Base-by-base conservation (phyloP, 169 alveolate genomes). In the Cryptosporidium xiaoi region DNA sequence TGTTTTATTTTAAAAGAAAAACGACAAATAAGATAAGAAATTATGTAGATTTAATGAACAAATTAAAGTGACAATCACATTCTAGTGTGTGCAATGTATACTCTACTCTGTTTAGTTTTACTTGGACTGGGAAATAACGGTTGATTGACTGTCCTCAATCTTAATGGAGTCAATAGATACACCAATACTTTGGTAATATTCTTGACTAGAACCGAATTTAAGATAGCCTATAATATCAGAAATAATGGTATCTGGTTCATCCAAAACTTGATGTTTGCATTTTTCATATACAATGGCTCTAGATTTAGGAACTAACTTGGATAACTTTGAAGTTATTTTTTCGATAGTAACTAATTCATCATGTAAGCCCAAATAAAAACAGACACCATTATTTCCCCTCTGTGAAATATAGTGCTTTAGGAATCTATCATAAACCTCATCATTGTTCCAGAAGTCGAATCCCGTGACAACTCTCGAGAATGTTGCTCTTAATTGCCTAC, bases 401-500 rank as follows among this genome's bases (percentile, higher is more conserved):
- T 55, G 3, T 8, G 77, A 34, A 20, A 77, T 58, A 40, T 77
- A 77, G 1, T 44, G 53, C 18, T 77, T 50, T 27, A 29, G n/a
- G 33, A 77, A 77, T 24, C 15, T 40, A n/a, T 44, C 16, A 60
- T 44, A 48, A 44, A 48, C 71, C 29, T 77, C 51, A 3, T 77
- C 77, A 44, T 62, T 62, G 18, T 56, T 56, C 87, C 87, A 77
- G 31, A 77, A 77, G 64, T 77, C 71, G 40, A 77, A 77, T 4
- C 87, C 87, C 0, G 77, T 77, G 12, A 62, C 87, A 16, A 77
- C 64, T 46, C 87, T 56, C 2, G 64, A 53, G 56, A 56, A 60
- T 15, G 87, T 77, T 46, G 71, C 40, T 77, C 87, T 60, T 20
- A 77, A 24, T 27, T 77, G 87, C 40, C 71, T 77, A 2, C 87